These are phyloP conservation scores for Aspergillus persii DNA, from an alignment of 2,329 filamentous ascomycete genomes.

Conservation along the genomic window DNA sequence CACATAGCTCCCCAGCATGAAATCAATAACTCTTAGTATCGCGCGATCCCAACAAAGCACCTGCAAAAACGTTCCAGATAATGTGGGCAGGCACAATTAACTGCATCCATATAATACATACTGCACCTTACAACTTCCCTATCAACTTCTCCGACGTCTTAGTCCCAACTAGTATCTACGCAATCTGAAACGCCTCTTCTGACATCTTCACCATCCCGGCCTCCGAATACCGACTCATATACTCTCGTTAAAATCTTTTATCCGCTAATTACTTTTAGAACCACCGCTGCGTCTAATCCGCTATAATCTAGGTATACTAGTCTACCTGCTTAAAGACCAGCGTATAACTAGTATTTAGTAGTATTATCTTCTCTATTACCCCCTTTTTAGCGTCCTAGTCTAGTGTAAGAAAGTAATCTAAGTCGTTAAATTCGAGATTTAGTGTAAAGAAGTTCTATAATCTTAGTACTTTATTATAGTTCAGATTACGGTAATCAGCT, in stretches of 20 bases:
- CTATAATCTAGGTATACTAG: slow-evolving; percentile 14
- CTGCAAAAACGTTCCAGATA: too few species aligned
- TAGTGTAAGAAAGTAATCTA: slow-evolving; percentile 12
- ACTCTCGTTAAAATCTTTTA: slow-evolving; percentile 14
- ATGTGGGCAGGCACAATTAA: too few species aligned
- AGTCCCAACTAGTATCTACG: slow-evolving; percentile 3
- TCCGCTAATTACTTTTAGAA: slow-evolving; percentile 15
- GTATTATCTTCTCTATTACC: slow-evolving; percentile 17
- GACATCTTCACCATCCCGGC: slow-evolving; percentile 16
- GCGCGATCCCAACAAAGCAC: too few species aligned
- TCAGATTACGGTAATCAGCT: too few species aligned
- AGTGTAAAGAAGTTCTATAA: slow-evolving; percentile 4
- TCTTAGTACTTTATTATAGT: slow-evolving; percentile 20
- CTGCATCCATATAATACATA: neutral
- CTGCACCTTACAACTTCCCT: slow-evolving; percentile 5
- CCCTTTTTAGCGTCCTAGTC: slow-evolving; percentile 16
- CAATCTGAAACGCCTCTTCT: slow-evolving; percentile 5
- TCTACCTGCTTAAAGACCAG: slow-evolving; percentile 19
- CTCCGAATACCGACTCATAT: slow-evolving; percentile 19
- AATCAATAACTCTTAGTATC: too few species aligned
- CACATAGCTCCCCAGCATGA: too few species aligned
- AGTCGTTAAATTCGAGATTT: slow-evolving; percentile 12
- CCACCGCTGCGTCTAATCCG: slow-evolving; percentile 19
- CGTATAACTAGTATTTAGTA: slow-evolving; percentile 10
- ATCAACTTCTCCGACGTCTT: neutral